These are phyloP conservation scores for Pythium diclinum DNA, from an alignment of 352 stramenopile genomes.

Conservation along the genomic window DNA sequence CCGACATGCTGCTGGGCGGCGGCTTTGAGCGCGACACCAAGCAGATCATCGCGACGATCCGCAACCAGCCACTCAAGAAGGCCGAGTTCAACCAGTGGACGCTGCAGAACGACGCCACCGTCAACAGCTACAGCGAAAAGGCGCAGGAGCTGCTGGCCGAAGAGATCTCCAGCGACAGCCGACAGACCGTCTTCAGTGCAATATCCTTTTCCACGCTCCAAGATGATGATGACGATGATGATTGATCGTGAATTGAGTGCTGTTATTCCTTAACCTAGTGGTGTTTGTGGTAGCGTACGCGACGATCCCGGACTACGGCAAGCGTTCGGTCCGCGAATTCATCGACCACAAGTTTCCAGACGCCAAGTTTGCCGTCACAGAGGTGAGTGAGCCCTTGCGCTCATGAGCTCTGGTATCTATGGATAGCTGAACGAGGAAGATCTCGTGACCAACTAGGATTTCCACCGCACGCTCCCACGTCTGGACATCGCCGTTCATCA, in stretches of 20 bases:
- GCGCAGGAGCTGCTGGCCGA: constrained; percentile 19
- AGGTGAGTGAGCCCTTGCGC: constrained; percentile 44
- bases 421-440: background rate
- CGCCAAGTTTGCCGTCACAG: constrained; percentile 56
- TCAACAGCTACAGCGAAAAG: constrained; percentile 14
- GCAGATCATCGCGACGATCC: constrained; percentile 76
- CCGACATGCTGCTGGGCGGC: constrained; percentile 75
- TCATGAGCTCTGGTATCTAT: background rate
- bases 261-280: constrained; percentile 19
- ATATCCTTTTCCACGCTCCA: constrained; percentile 48
- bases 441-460: constrained; percentile 39
- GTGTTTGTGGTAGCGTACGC: constrained; percentile 38
- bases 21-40: constrained; percentile 80
- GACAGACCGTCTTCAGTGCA: constrained; percentile 78
- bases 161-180: constrained; percentile 29
- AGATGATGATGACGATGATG: background rate
- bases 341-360: constrained; percentile 77
- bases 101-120: constrained; percentile 10
- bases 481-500: constrained; percentile 40
- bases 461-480: constrained; percentile 62
- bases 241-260: background rate
- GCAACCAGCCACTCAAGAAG: constrained; percentile 62
- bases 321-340: constrained; percentile 60
- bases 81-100: constrained; percentile 40
- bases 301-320: constrained; percentile 80